Percentiles rank a stretch among this genome's conserved stretches.
Evolutionary conservation across 2,329 filamentous ascomycete species (phyloP).

Genomic region (Arthrobotrys iridis): DNA sequence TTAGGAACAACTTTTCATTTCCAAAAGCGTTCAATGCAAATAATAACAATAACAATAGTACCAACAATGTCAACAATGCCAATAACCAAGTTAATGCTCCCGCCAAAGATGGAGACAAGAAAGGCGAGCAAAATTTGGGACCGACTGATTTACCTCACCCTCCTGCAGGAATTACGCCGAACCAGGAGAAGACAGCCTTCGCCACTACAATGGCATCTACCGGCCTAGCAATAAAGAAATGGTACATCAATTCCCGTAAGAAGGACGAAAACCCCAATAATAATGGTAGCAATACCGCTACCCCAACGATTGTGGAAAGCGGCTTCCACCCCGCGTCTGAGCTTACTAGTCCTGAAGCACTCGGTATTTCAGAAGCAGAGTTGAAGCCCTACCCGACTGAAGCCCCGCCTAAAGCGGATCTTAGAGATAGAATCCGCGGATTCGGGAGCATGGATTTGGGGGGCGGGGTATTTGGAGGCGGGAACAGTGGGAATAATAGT

Average conservation of each 20-base stretch:
- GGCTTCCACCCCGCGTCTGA: constrained; percentile 44
- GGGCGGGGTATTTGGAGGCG: not conserved
- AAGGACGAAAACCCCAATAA: constrained; percentile 40
- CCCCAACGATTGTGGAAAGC: constrained; percentile 17
- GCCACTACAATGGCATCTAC: constrained; percentile 64
- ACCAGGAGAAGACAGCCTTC: constrained; percentile 62
- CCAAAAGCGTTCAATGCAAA: constrained; percentile 44
- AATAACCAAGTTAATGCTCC: not conserved
- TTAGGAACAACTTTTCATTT: constrained; percentile 47
- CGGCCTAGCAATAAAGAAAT: constrained; percentile 70
- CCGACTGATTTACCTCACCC: not conserved
- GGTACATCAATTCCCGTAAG: constrained; percentile 62
- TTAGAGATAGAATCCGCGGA: constrained; percentile 25
- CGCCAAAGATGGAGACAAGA: not conserved
- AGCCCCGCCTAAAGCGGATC: constrained; percentile 23
- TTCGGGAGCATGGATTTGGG: constrained; percentile 28
- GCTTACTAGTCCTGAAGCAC: constrained; percentile 21
- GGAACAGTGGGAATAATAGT: not conserved
- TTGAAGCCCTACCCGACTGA: constrained; percentile 34
- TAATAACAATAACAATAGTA: constrained; percentile 18
- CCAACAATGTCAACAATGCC: constrained; percentile 11
- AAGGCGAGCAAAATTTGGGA: not conserved
- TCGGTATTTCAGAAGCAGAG: constrained; percentile 11
- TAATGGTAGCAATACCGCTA: constrained; percentile 3
- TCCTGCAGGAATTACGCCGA: constrained; percentile 19